Evolutionary conservation across 345 rosid species (phyloP), one percentile per base, ranked within the genome.

Genomic region (Brassica cretica): DNA sequence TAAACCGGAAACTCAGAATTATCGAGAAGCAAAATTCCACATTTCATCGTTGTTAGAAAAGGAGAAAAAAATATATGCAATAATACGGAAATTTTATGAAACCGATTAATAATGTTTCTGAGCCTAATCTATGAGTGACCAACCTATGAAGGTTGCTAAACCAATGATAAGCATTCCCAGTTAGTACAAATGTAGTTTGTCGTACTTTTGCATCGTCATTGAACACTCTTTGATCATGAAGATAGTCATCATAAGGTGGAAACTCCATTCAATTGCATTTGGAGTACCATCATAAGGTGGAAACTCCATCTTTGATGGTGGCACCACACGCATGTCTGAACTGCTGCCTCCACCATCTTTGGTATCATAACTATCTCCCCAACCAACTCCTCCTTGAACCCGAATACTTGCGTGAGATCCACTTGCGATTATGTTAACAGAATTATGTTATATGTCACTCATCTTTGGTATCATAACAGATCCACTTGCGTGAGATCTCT

Each of bases 11-110:
- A 49, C 16, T 29, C 44, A 64, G 15, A 64, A 15, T 3, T 29
- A 41, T 18, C 1, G 19, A 29, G 64, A 65, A 56, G 18, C 16
- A 70, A 29, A 69, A 39, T 19, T 67, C 66, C 65, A 74, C 11
- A 37, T 68, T 53, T 64, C 64, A 60, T 58, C 5, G 37, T 60
- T 66, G 19, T 72, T 73, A 59, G 74, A 73, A 73, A 68, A 67
- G 49, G 63, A 59, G 16, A 5, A 6, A 49, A 49, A 46, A 39
- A 39, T 7, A 39, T 9, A 39, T 39, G 12, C 9, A 39, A 39
- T 10, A 39, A 39, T 39, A 9, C 46, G 46, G 14, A 39, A 39
- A 39, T 2, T 9, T 39, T 39, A 39, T 39, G 46, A 39, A 39
- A 39, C 46, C 46, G 12, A 39, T 39, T 39, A 39, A 39, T 39